phyloP scores from a whole-genome alignment of 2,329 filamentous ascomycete species.

The Eutypella sp. region DNA sequence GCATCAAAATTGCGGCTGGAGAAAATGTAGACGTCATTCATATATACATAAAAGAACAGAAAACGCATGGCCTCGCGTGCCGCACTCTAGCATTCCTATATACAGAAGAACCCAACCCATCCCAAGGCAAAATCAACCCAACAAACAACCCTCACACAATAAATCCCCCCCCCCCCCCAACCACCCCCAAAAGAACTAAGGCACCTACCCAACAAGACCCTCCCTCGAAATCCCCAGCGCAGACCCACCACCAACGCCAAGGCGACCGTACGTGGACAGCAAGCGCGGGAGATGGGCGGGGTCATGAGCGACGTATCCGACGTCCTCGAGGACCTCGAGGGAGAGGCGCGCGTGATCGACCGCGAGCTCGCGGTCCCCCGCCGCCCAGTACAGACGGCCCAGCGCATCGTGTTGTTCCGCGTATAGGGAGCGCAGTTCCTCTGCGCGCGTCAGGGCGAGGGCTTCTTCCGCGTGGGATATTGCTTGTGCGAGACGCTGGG shows the following conservation, averaged over 20 bases:
- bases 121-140: too few relatives aligned
- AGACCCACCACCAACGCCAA: background rate
- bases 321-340: slow-evolving; percentile 23
- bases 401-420: slow-evolving; percentile 30
- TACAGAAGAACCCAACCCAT: too few relatives aligned
- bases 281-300: slow-evolving; percentile 13
- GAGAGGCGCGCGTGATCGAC: slow-evolving; percentile 24
- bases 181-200: too few relatives aligned
- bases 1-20: too few relatives aligned
- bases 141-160: too few relatives aligned
- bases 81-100: too few relatives aligned
- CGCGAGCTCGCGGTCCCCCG: slow-evolving; percentile 22
- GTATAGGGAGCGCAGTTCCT: slow-evolving; percentile 26
- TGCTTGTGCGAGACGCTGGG: slow-evolving; percentile 16
- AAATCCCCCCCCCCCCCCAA: too few relatives aligned
- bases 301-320: slow-evolving; percentile 22
- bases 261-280: slow-evolving; percentile 3
- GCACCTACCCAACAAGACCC: too few relatives aligned
- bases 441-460: slow-evolving; percentile 20
- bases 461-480: slow-evolving; percentile 25
- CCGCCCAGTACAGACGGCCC: slow-evolving; percentile 27
- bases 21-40: too few relatives aligned
- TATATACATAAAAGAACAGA: too few relatives aligned
- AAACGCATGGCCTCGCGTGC: too few relatives aligned
- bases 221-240: background rate